These are phyloP conservation scores for Xylariomycetidae sp. DNA, from an alignment of 2,329 filamentous ascomycete genomes.

Conservation along the genomic window DNA sequence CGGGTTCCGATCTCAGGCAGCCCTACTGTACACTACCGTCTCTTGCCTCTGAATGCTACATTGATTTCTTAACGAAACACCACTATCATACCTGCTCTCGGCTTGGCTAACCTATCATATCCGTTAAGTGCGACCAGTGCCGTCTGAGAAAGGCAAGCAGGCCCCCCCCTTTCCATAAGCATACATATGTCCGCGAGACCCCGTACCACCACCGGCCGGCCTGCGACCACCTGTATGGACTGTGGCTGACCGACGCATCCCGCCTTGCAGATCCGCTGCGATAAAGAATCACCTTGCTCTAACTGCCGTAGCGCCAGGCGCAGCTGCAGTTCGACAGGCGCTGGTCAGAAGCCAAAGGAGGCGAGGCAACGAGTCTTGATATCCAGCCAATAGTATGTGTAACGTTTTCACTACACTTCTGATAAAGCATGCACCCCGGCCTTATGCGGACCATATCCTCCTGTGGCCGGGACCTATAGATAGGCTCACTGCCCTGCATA, in stretches of 20 bases:
- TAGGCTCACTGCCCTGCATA: conserved; percentile 2
- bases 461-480: neutral
- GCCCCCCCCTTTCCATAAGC: conserved; percentile 1
- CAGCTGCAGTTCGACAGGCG: conserved; percentile 48
- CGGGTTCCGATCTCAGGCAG: too few species aligned
- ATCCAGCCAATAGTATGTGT: conserved; percentile 52
- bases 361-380: conserved; percentile 51
- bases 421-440: too few species aligned
- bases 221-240: too few species aligned
- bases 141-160: conserved; percentile 31
- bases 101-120: conserved; percentile 29
- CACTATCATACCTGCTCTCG: neutral
- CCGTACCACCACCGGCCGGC: too few species aligned
- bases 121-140: conserved; percentile 34
- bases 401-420: too few species aligned
- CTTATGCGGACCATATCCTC: neutral
- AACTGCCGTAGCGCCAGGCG: conserved; percentile 50
- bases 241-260: conserved; percentile 1
- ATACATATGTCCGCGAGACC: too few species aligned
- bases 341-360: conserved; percentile 49
- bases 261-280: conserved; percentile 46
- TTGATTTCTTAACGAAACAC: too few species aligned
- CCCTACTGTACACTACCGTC: too few species aligned
- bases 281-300: conserved; percentile 52
- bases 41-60: too few species aligned